Evolutionary conservation across 495 filamentous ascomycete species (phyloP).

Genomic region (Opeltia flavorubescens): DNA sequence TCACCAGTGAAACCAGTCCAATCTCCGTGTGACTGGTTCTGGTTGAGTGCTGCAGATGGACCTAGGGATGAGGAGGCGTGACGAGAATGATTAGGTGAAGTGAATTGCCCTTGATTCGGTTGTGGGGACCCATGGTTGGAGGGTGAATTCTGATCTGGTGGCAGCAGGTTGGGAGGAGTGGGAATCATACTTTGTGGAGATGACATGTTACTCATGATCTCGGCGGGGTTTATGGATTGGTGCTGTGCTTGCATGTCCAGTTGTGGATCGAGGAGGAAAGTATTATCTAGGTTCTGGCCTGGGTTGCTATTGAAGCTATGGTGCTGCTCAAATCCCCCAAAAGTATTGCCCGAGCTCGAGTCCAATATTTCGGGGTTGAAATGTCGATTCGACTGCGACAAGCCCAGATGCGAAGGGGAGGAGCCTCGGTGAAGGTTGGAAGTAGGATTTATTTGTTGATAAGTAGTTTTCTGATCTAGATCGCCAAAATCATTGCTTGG

Average conservation of each 20-base stretch:
- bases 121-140: constrained; percentile 29
- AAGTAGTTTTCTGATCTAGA: constrained; percentile 7
- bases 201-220: constrained; percentile 58
- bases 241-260: constrained; percentile 26
- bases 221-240: constrained; percentile 44
- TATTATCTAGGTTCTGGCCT: constrained; percentile 6
- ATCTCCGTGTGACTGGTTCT: constrained; percentile 42
- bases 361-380: constrained; percentile 10
- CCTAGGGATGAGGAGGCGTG: constrained; percentile 71
- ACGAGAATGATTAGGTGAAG: constrained; percentile 53
- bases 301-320: constrained; percentile 9
- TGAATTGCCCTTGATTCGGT: constrained; percentile 25
- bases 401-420: constrained; percentile 5
- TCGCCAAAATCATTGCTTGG: constrained; percentile 12
- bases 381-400: constrained; percentile 6
- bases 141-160: constrained; percentile 40
- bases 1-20: constrained; percentile 53
- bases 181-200: constrained; percentile 51
- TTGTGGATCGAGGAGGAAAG: constrained; percentile 30
- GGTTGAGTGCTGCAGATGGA: constrained; percentile 58
- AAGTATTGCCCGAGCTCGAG: constrained; percentile 3
- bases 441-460: constrained; percentile 10
- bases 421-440: constrained; percentile 6
- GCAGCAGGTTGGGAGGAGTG: constrained; percentile 38
- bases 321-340: constrained; percentile 11